Conservation (phyloP, 148 eudicot genomes). For the Vaccinium darrowii region DNA sequence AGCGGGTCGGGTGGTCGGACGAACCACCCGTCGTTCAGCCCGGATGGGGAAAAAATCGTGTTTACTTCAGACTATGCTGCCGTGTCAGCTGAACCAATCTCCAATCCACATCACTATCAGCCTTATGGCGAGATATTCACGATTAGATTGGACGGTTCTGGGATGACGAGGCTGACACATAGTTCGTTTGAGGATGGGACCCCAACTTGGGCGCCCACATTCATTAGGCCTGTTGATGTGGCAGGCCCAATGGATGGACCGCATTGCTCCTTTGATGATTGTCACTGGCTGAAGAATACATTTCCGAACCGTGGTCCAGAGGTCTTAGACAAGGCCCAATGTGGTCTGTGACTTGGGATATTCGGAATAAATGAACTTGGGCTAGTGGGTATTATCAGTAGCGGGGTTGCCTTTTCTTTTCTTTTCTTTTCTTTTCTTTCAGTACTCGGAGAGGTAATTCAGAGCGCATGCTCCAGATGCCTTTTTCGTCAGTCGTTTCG, state of each 20-base stretch:
- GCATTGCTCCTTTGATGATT: slow-evolving; percentile 62
- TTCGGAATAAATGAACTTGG: not conserved
- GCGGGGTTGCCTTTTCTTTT: no score
- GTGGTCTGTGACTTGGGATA: slow-evolving; percentile 23
- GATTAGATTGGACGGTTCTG: slow-evolving; percentile 60
- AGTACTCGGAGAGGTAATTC: no score
- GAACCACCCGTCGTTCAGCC: slow-evolving; percentile 92
- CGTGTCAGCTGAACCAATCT: slow-evolving; percentile 89
- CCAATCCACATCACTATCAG: slow-evolving; percentile 79
- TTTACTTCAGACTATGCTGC: slow-evolving; percentile 78
- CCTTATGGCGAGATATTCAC: slow-evolving; percentile 81
- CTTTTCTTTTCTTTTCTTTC: no score
- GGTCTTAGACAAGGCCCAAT: slow-evolving; percentile 17
- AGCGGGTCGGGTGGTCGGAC: slow-evolving; percentile 66
- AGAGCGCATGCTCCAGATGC: no score
- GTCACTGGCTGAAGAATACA: slow-evolving; percentile 55
- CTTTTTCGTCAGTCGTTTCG: no score
- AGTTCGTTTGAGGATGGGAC: slow-evolving; percentile 90
- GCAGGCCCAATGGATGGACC: slow-evolving; percentile 37
- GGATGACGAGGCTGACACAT: slow-evolving; percentile 66
- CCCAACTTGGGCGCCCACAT: slow-evolving; percentile 75
- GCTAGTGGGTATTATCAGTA: not conserved
- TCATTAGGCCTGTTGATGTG: slow-evolving; percentile 37
- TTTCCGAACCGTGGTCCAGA: slow-evolving; percentile 1
- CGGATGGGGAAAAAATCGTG: slow-evolving; percentile 64